These are phyloP conservation scores for Suhomyces xylopsoci DNA, from an alignment of 805 yeast species.

Conservation along the genomic window DNA sequence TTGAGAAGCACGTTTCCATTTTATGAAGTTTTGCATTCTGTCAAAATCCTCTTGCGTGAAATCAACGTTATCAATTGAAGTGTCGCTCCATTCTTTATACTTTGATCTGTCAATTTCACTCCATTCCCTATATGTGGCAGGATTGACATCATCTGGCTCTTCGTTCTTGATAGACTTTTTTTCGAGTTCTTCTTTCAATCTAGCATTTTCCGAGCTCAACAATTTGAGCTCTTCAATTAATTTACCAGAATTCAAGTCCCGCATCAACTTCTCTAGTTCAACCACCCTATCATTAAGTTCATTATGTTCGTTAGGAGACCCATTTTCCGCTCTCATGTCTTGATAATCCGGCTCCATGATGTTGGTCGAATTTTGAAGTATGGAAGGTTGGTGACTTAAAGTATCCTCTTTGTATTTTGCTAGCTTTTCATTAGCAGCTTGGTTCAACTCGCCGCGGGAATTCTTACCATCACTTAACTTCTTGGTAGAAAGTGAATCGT, in stretches of 20 bases:
- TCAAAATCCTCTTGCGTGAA: slow-evolving; percentile 16
- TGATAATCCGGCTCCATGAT: slow-evolving; percentile 3
- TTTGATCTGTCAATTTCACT: slow-evolving; percentile 1
- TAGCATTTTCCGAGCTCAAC: slow-evolving; percentile 15
- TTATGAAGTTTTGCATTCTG: slow-evolving; percentile 22
- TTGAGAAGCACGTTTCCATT: slow-evolving; percentile 40
- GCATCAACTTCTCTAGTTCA: slow-evolving; percentile 14
- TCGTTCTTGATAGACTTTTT: background rate
- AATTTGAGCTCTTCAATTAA: slow-evolving; percentile 11
- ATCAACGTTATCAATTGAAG: slow-evolving; percentile 21
- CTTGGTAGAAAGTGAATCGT: slow-evolving; percentile 3
- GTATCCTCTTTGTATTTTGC: slow-evolving; percentile 2
- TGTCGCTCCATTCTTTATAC: slow-evolving; percentile 8
- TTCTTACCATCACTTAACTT: background rate
- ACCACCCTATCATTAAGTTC: slow-evolving; percentile 7
- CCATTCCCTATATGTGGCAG: background rate
- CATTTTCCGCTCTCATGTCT: background rate
- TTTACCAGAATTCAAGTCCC: slow-evolving; percentile 8
- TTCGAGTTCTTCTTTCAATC: slow-evolving; percentile 9
- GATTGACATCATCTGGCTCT: background rate
- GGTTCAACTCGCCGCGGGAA: background rate
- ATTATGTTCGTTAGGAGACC: background rate
- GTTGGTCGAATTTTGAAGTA: slow-evolving; percentile 8
- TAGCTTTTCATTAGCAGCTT: background rate
- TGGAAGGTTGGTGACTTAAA: slow-evolving; percentile 10